These are phyloP conservation scores for Dictyostelium discoideum DNA, from an alignment of 78 protist species.

Conservation along the genomic window DNA sequence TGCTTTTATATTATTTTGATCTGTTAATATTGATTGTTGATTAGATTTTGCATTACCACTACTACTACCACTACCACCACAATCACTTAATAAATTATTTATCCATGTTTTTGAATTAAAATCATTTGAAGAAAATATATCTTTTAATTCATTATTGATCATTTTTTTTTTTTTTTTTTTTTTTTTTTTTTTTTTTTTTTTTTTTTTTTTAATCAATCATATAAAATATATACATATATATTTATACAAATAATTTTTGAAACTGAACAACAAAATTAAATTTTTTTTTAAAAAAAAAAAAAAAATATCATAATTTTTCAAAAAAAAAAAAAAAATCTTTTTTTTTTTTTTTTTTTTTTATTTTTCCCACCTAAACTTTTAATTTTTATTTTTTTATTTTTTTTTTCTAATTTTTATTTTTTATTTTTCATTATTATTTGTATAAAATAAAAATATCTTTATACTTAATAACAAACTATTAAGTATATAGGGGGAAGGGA, in stretches of 20 bases:
- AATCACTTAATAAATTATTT: slow-evolving; percentile 10
- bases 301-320: neutral
- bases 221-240: neutral
- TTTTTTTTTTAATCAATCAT: neutral
- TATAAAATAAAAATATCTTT: neutral
- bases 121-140: slow-evolving; percentile 11
- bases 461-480: neutral
- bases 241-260: neutral
- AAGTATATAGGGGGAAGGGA: neutral
- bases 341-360: neutral
- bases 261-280: neutral
- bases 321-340: neutral
- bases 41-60: too few species aligned
- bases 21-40: neutral
- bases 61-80: neutral
- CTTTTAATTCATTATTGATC: neutral
- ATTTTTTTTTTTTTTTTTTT: slow-evolving; percentile 1
- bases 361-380: too few species aligned
- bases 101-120: slow-evolving; percentile 63
- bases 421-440: neutral
- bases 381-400: neutral
- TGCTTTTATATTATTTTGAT: slow-evolving; percentile 29
- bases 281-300: slow-evolving; percentile 29
- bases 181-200: neutral
- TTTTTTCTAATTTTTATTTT: neutral